Evolutionary conservation across 805 yeast species (phyloP).

Genomic region (Phaffomyces opuntiae): DNA sequence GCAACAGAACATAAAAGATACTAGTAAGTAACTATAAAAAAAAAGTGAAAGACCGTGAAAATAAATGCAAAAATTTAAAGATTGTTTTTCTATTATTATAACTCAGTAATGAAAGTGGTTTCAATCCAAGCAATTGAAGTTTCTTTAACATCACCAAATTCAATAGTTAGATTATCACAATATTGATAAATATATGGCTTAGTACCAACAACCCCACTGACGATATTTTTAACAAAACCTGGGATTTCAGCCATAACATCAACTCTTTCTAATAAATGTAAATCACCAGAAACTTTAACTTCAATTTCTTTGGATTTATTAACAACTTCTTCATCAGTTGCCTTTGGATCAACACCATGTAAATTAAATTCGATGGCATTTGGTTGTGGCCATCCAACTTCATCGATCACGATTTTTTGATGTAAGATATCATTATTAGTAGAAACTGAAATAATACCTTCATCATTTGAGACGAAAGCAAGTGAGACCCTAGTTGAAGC

Average conservation of each 20-base stretch:
- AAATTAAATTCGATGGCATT: constrained; percentile 52
- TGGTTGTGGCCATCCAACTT: constrained; percentile 90
- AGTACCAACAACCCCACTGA: constrained; percentile 91
- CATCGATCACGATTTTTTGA: constrained; percentile 47
- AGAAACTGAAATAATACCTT: constrained; percentile 58
- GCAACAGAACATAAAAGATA: too few species aligned
- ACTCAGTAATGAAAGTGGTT: constrained; percentile 64
- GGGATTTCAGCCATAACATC: constrained; percentile 98
- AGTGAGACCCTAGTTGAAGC: constrained; percentile 74
- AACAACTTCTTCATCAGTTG: constrained; percentile 36
- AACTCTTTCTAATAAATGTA: constrained; percentile 76
- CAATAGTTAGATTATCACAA: constrained; percentile 54
- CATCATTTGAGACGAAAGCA: constrained; percentile 64
- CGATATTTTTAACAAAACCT: constrained; percentile 85
- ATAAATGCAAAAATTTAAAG: background rate
- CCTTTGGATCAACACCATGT: constrained; percentile 40
- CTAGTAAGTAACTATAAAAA: background rate
- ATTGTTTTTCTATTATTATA: constrained; percentile 5
- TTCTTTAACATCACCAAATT: constrained; percentile 38
- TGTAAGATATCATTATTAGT: constrained; percentile 61
- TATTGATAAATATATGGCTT: constrained; percentile 96
- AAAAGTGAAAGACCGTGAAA: background rate
- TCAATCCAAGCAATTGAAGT: constrained; percentile 68
- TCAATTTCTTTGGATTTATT: constrained; percentile 30
- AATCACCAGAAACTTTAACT: constrained; percentile 52